Evolutionary conservation across 2,329 filamentous ascomycete genomes (phyloP), one percentile per base, ranked within the genome.

Genomic region (Cytospora schulzeri): DNA sequence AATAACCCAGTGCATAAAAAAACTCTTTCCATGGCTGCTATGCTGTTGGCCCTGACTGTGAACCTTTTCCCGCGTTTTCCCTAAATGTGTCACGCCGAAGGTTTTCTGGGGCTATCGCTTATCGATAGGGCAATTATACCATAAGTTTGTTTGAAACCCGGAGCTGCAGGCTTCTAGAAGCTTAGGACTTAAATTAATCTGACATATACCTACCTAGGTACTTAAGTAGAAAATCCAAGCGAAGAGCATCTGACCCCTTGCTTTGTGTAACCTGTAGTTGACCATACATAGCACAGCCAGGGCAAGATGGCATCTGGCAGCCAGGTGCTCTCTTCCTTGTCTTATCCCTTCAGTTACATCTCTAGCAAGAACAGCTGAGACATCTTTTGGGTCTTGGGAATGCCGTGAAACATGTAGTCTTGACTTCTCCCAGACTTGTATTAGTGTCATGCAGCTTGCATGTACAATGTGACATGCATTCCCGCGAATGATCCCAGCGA

Each of bases 1-100:
- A 12, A 24, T 48, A 48, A 48, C 4, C 45, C 9, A 24, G n/a
- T 24, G 45, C 45, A 5, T 24, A 22, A 48, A 48, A 48, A 48
- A 48, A 48, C 45, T 48, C 45, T 48, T 48, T 48, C 45, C n/a
- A 48, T 48, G 41, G n/a, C 41, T 17, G 38, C 38, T 38, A 45
- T 48, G 41, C n/a, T 45, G 33, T 45, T 45, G 4, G 41, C 5
- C 22, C 17, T 45, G 41, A 48, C n/a, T 45, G 17, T 45, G 17
- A 7, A 45, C 1, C 19, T 45, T n/a, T 9, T 24, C n/a, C 17
- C 41, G 5, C 8, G 19, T 4, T 48, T 19, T 14, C 22, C 45
- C n/a, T 48, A 22, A 48, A 48, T 12, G 1, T 48, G 24, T 48
- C 24, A 48, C 45, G 19, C n/a, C n/a, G 45, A n/a, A n/a, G n/a